Evolutionary conservation across 139 green algal genomes (phyloP).

Genomic region (Zygnema circumcarinatum): DNA sequence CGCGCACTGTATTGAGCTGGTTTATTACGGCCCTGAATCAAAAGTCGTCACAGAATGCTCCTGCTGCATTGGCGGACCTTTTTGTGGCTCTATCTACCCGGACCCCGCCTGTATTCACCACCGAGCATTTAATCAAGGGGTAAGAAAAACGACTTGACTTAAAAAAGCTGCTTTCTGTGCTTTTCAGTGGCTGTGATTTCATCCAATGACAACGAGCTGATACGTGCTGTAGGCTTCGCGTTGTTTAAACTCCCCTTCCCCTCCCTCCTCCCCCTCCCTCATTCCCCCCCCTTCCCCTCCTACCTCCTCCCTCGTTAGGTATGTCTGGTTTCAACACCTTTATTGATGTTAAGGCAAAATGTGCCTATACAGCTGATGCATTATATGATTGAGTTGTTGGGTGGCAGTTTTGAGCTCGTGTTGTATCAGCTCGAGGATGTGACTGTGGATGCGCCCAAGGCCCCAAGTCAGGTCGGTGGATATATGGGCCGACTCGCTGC

Average conservation of each 20-base stretch:
- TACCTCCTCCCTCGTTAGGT: too few species aligned
- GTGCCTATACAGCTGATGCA: too few species aligned
- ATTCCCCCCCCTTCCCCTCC: too few species aligned
- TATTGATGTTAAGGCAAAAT: too few species aligned
- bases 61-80: not conserved
- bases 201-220: too few species aligned
- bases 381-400: constrained; percentile 29
- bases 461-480: constrained; percentile 6
- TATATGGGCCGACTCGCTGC: constrained; percentile 29
- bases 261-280: too few species aligned
- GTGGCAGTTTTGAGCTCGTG: constrained; percentile 13
- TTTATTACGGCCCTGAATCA: not conserved
- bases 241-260: too few species aligned
- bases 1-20: not conserved
- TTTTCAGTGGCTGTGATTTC: not conserved
- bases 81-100: not conserved
- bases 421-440: constrained; percentile 37
- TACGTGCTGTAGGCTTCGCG: too few species aligned
- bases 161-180: not conserved
- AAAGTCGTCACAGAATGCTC: not conserved
- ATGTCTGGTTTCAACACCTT: too few species aligned
- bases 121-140: constrained; percentile 15
- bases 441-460: constrained; percentile 27
- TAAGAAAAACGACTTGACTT: constrained; percentile 3
- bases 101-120: constrained; percentile 1